phyloP scores from a whole-genome alignment of 2,329 filamentous ascomycete species.

The Colletotrichum kahawae region DNA sequence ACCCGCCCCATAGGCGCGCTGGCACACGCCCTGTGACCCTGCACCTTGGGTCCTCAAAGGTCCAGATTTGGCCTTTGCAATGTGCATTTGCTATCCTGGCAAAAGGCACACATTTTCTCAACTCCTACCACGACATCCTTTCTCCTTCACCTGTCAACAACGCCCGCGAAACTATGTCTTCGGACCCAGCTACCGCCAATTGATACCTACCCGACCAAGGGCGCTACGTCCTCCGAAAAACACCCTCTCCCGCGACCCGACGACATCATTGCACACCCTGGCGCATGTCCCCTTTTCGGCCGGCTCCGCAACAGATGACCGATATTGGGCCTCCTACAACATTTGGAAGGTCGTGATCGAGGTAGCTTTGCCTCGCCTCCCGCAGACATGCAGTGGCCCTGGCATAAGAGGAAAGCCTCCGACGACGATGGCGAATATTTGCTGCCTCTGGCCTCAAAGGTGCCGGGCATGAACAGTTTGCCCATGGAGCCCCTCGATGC shows the following conservation, averaged over 20 bases:
- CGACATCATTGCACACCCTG: not conserved
- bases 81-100: conserved; percentile 12
- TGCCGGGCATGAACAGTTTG: conserved; percentile 35
- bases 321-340: not conserved
- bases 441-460: conserved; percentile 35
- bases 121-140: conserved; percentile 7
- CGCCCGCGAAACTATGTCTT: conserved; percentile 15
- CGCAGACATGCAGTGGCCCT: conserved; percentile 41
- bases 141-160: not conserved
- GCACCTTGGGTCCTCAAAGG: not conserved
- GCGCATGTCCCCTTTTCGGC: conserved; percentile 20
- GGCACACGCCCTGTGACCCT: conserved; percentile 5
- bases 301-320: conserved; percentile 15
- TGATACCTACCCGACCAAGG: conserved; percentile 13
- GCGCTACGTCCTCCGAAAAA: not conserved
- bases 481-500: conserved; percentile 29
- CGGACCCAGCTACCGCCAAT: conserved; percentile 4
- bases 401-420: conserved; percentile 36
- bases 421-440: conserved; percentile 33
- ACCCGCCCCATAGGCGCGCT: conserved; percentile 13
- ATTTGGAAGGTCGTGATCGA: conserved; percentile 19
- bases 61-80: conserved; percentile 7
- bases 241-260: not conserved
- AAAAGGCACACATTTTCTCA: conserved; percentile 21
- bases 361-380: conserved; percentile 5